Evolutionary conservation across 306 rosid species (phyloP).

Genomic region (peach (Prunus persica)): Prunus_persica_NCBIv2 NC_034009.1:23328001-23328500

Average conservation of each 20-base stretch:
- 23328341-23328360: constrained; percentile 46
- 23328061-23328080: constrained; percentile 51
- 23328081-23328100: constrained; percentile 51
- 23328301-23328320: constrained; percentile 30
- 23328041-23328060: constrained; percentile 42
- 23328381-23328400: constrained; percentile 53
- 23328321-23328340: constrained; percentile 48
- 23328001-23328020: constrained; percentile 51
- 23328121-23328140: constrained; percentile 37
- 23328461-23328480: constrained; percentile 44
- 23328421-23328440: constrained; percentile 29
- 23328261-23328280: constrained; percentile 62
- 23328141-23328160: constrained; percentile 38
- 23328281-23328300: constrained; percentile 45
- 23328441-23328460: constrained; percentile 39
- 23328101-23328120: constrained; percentile 38
- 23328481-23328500: constrained; percentile 47
- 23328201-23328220: constrained; percentile 44
- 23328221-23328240: constrained; percentile 38
- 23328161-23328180: constrained; percentile 45
- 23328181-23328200: constrained; percentile 51
- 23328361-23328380: constrained; percentile 40
- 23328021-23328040: constrained; percentile 41
- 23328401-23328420: constrained; percentile 44
- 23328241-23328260: constrained; percentile 35